These are phyloP conservation scores for Pythium dissimile DNA, from an alignment of 352 stramenopile species.

Conservation along the genomic window DNA sequence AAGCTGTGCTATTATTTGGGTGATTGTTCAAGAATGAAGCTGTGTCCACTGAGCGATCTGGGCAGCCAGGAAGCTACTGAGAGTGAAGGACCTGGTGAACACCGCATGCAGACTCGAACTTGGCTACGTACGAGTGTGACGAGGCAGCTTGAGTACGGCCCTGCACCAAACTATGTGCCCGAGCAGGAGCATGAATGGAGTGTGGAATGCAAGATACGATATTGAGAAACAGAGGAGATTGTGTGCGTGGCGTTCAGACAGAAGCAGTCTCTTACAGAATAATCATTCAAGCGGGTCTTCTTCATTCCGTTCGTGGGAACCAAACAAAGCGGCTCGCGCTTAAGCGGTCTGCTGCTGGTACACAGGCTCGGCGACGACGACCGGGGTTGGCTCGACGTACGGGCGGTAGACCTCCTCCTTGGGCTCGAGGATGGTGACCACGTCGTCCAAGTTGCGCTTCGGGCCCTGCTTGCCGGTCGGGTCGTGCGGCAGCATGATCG, in stretches of 20 bases:
- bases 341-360: slow-evolving; percentile 52
- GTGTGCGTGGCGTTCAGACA: no score
- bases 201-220: no score
- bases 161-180: no score
- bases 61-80: neutral
- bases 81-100: neutral
- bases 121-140: no score
- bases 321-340: no score
- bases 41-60: no score
- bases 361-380: slow-evolving; percentile 32
- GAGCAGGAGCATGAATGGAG: no score
- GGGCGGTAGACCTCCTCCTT: slow-evolving; percentile 94
- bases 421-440: slow-evolving; percentile 98
- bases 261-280: slow-evolving; percentile 32
- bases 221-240: no score
- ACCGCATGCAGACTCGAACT: no score
- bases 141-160: no score
- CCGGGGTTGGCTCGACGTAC: slow-evolving; percentile 72
- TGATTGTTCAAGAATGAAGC: no score
- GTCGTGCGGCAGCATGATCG: slow-evolving; percentile 99
- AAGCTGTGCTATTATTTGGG: no score
- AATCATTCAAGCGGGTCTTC: slow-evolving; percentile 22
- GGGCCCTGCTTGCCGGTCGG: slow-evolving; percentile 95
- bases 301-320: neutral
- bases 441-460: slow-evolving; percentile 97